Conservation (phyloP, 2,329 filamentous ascomycete species). For the Aspergillus viridinutans region DNA sequence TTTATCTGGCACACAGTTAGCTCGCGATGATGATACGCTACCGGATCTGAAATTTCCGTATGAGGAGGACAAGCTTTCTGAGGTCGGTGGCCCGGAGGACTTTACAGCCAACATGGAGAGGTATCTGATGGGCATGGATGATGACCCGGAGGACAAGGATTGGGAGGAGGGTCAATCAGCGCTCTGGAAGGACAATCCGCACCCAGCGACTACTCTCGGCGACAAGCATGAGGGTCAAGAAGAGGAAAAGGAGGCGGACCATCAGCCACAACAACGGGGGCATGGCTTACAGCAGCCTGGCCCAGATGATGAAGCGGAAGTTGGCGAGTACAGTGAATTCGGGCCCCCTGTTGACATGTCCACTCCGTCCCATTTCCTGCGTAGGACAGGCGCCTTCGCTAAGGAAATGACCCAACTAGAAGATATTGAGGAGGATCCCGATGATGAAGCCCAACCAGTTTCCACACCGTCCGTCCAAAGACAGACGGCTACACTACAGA, state of each 20-base stretch:
- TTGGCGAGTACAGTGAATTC: slow-evolving; percentile 40
- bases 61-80: slow-evolving; percentile 30
- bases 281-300: slow-evolving; percentile 20
- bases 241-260: background rate
- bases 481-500: slow-evolving; percentile 15
- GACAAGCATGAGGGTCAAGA: background rate
- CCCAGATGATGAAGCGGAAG: slow-evolving; percentile 28
- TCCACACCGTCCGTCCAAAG: slow-evolving; percentile 26
- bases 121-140: slow-evolving; percentile 32
- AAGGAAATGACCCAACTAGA: slow-evolving; percentile 34
- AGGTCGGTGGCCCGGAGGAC: slow-evolving; percentile 39
- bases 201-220: background rate
- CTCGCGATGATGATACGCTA: slow-evolving; percentile 20
- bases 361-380: slow-evolving; percentile 39
- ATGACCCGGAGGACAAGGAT: slow-evolving; percentile 13
- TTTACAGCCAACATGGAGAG: slow-evolving; percentile 41
- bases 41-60: slow-evolving; percentile 22
- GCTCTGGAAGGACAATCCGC: slow-evolving; percentile 2
- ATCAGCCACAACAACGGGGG: slow-evolving; percentile 3
- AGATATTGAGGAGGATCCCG: slow-evolving; percentile 33
- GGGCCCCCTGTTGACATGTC: slow-evolving; percentile 43
- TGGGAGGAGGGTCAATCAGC: slow-evolving; percentile 2
- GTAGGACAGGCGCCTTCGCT: slow-evolving; percentile 20
- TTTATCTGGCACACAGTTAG: slow-evolving; percentile 27
- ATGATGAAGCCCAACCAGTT: slow-evolving; percentile 18